Percentiles rank a stretch among this genome's conserved stretches.
Evolutionary conservation across 2,329 filamentous ascomycete genomes (phyloP).

Genomic region (Hypoxylon sp.): DNA sequence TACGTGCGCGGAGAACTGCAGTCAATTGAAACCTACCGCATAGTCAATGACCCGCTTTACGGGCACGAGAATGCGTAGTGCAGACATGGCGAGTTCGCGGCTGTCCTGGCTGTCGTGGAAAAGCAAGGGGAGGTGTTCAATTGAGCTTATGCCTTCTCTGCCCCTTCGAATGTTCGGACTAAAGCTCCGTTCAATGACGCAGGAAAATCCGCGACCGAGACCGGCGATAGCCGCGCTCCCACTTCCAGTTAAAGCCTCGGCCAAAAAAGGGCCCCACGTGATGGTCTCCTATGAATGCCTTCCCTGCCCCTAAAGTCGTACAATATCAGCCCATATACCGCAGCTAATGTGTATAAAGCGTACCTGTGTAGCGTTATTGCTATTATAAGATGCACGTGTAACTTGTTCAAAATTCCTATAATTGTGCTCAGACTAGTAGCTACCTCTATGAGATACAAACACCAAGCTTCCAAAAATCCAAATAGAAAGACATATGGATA

Average conservation of each 20-base stretch:
- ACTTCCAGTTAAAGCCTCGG: slow-evolving; percentile 39
- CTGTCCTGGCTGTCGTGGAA: slow-evolving; percentile 26
- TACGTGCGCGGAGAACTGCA: slow-evolving; percentile 6
- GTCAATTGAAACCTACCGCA: slow-evolving; percentile 70
- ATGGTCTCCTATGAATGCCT: slow-evolving; percentile 9
- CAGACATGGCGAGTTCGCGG: slow-evolving; percentile 64
- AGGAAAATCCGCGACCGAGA: slow-evolving; percentile 51
- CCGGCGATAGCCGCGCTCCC: slow-evolving; percentile 52
- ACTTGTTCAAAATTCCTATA: background rate
- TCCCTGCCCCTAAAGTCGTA: slow-evolving; percentile 2
- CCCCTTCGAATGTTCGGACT: slow-evolving; percentile 17
- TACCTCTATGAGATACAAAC: background rate
- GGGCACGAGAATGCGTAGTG: slow-evolving; percentile 82
- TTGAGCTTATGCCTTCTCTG: slow-evolving; percentile 25
- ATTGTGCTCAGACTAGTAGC: background rate
- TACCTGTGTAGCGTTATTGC: background rate
- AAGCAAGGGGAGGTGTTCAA: slow-evolving; percentile 11
- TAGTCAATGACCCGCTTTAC: slow-evolving; percentile 90
- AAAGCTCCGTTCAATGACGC: slow-evolving; percentile 49
- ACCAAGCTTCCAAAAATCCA: background rate
- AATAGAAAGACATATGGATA: slow-evolving; percentile 8
- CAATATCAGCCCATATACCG: background rate
- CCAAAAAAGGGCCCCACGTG: slow-evolving; percentile 42
- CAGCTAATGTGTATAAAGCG: background rate
- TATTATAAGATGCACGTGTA: background rate